A percentile compares a stretch with the other conserved stretches of the same genome.
These are phyloP conservation scores for Blastobotrys ciferrii DNA, from an alignment of 1,139 yeast genomes.

Conservation along the genomic window DNA sequence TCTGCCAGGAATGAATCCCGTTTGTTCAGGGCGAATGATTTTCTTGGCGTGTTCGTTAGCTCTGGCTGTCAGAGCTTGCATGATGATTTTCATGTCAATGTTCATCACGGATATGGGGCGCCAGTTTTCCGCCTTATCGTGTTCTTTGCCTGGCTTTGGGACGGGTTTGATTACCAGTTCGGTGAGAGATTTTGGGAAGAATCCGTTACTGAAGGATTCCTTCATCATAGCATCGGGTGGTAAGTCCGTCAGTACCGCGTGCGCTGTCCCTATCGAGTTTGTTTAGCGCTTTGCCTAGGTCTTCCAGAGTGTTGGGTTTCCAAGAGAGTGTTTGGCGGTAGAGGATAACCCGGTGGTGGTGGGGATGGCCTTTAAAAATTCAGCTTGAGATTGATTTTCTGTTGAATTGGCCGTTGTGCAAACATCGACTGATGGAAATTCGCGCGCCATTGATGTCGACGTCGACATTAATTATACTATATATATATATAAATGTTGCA, in stretches of 20 bases:
- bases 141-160: not conserved
- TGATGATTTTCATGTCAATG: too few species aligned
- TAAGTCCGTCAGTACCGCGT: not conserved
- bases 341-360: too few species aligned
- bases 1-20: constrained; percentile 9
- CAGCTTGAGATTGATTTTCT: too few species aligned
- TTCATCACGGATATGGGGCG: constrained; percentile 3
- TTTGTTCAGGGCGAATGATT: constrained; percentile 2
- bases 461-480: too few species aligned
- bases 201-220: not conserved
- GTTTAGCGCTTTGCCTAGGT: not conserved
- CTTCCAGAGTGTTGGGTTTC: too few species aligned
- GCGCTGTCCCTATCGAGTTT: not conserved
- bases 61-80: constrained; percentile 2
- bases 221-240: not conserved
- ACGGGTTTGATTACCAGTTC: not conserved
- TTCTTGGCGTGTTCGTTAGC: not conserved
- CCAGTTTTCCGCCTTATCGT: not conserved
- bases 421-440: too few species aligned
- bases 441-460: too few species aligned
- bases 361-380: too few species aligned
- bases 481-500: too few species aligned
- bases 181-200: not conserved
- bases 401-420: too few species aligned
- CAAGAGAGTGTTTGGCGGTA: too few species aligned